Conservation (phyloP, 208 protist species). For the Acanthamoeba healyi region DNA sequence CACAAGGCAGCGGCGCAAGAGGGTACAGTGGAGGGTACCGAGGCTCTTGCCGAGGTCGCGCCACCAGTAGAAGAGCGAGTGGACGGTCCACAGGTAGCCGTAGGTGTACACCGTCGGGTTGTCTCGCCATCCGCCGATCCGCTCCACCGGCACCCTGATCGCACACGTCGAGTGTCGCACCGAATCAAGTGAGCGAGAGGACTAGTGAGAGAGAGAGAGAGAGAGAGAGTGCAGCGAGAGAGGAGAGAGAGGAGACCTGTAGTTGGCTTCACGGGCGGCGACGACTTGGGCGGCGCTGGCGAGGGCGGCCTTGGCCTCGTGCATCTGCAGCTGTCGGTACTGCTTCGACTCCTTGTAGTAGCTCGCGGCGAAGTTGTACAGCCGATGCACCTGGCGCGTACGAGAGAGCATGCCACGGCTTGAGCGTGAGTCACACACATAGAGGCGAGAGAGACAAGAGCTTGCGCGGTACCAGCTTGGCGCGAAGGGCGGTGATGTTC, state of each 20-base stretch:
- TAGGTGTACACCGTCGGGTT: constrained; percentile 75
- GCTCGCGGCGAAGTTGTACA: constrained; percentile 69
- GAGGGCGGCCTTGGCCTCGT: constrained; percentile 12
- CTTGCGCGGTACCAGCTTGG: background rate
- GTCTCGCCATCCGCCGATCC: constrained; percentile 61
- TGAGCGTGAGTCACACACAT: too few relatives aligned
- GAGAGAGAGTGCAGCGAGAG: background rate
- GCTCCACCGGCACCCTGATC: constrained; percentile 37
- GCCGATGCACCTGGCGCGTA: background rate
- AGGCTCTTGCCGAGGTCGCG: constrained; percentile 62
- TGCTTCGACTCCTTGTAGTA: background rate
- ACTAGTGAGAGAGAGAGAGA: background rate
- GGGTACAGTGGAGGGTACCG: background rate
- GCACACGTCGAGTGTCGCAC: background rate
- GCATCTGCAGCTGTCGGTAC: background rate
- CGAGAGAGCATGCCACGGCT: too few relatives aligned
- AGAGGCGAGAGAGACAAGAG: too few relatives aligned
- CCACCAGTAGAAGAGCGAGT: constrained; percentile 77
- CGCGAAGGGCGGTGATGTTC: constrained; percentile 55
- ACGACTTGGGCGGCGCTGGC: background rate
- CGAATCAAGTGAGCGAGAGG: background rate
- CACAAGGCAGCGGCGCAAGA: background rate
- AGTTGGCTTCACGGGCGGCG: constrained; percentile 3
- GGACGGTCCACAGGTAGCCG: constrained; percentile 76
- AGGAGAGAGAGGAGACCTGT: background rate